A percentile compares a stretch with the other conserved stretches of the same genome.
Evolutionary conservation across 2,329 filamentous ascomycete genomes (phyloP).

Genomic region (Talaromyces sp.): DNA sequence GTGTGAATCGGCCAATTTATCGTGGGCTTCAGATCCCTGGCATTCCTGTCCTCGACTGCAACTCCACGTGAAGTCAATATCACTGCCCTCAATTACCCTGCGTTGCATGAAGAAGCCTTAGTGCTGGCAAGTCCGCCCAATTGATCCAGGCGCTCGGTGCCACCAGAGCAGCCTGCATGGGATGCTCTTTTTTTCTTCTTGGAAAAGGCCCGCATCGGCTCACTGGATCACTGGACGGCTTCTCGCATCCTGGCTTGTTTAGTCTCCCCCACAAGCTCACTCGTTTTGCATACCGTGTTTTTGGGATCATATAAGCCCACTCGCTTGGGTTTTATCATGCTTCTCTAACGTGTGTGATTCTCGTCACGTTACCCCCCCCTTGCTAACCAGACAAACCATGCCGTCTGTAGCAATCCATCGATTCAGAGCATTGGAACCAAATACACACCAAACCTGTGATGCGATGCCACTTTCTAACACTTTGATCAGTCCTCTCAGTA

Average conservation of each 20-base stretch:
- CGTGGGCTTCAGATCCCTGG: constrained; percentile 16
- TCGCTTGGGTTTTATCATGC: neutral
- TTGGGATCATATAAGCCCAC: neutral
- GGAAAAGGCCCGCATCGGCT: neutral
- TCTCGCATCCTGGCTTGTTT: neutral
- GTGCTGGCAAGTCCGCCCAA: neutral
- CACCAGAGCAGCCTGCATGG: neutral
- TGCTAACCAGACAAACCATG: neutral
- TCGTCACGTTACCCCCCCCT: neutral
- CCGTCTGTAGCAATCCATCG: constrained; percentile 6
- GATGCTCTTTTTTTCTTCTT: constrained; percentile 2
- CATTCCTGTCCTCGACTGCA: constrained; percentile 20
- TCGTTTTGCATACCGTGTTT: neutral
- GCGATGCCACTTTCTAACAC: constrained; percentile 34
- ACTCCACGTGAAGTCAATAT: constrained; percentile 11
- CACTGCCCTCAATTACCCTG: constrained; percentile 9
- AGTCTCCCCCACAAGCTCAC: neutral
- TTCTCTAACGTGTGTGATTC: constrained; percentile 5
- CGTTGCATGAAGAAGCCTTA: neutral
- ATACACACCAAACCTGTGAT: constrained; percentile 14
- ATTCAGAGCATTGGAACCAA: constrained; percentile 4
- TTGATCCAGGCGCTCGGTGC: neutral
- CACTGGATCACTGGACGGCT: neutral
- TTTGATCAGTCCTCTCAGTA: constrained; percentile 25
- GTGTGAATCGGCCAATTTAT: neutral